Evolutionary conservation across 2,329 filamentous ascomycete genomes (phyloP).

Genomic region (Cordyceps pruinosa): DNA sequence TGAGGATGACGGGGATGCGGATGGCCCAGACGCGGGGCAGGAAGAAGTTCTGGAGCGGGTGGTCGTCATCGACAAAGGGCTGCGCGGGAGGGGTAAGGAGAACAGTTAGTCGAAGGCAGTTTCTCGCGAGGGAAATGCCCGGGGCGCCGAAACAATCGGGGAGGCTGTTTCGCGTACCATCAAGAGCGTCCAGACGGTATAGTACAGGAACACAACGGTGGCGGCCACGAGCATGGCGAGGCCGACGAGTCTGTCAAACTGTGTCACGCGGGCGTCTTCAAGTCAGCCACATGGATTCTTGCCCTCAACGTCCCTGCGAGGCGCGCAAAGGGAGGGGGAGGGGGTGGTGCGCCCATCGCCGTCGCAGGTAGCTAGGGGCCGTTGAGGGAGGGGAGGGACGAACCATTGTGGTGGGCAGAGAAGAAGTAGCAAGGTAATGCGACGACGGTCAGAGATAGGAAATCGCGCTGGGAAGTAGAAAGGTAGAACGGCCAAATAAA

Average conservation of each 20-base stretch:
- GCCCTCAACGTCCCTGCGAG: not conserved
- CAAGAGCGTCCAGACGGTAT: slow-evolving; percentile 93
- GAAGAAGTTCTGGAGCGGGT: slow-evolving; percentile 91
- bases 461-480: too few species aligned
- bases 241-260: slow-evolving; percentile 83
- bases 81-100: slow-evolving; percentile 32
- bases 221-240: slow-evolving; percentile 63
- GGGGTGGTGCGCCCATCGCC: not conserved
- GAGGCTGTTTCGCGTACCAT: slow-evolving; percentile 61
- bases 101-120: too few species aligned
- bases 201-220: slow-evolving; percentile 68
- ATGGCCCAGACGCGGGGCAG: slow-evolving; percentile 98
- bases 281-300: not conserved
- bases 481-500: too few species aligned
- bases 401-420: slow-evolving; percentile 5
- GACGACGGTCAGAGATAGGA: slow-evolving; percentile 7
- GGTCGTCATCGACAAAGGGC: slow-evolving; percentile 95
- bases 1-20: slow-evolving; percentile 93
- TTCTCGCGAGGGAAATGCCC: too few species aligned
- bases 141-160: too few species aligned
- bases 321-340: not conserved
- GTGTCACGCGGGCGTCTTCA: slow-evolving; percentile 7
- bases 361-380: not conserved
- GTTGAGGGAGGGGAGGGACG: not conserved
- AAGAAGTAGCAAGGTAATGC: not conserved